These are phyloP conservation scores for Kwoniella pini DNA, from an alignment of 768 basidiomycete genomes.

Conservation along the genomic window DNA sequence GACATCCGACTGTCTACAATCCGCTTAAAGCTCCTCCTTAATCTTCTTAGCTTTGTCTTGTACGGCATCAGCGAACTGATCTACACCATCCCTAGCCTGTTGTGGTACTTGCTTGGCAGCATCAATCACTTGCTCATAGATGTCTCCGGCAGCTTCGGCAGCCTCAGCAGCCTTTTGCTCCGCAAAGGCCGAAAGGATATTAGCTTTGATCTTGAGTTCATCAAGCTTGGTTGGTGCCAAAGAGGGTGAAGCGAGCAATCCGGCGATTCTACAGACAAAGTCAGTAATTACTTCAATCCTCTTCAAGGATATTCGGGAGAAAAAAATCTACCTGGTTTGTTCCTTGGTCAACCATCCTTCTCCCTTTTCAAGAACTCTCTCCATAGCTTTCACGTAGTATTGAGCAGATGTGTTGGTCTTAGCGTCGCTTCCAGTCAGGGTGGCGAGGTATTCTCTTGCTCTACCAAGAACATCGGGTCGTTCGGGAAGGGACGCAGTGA, in stretches of 20 bases:
- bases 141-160: slow-evolving; percentile 30
- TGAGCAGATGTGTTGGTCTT: slow-evolving; percentile 55
- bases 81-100: slow-evolving; percentile 49
- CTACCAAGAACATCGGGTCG: slow-evolving; percentile 68
- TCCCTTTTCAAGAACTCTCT: slow-evolving; percentile 71
- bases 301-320: not conserved
- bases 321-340: slow-evolving; percentile 65
- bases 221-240: slow-evolving; percentile 78
- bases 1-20: no score
- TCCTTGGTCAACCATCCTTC: slow-evolving; percentile 84
- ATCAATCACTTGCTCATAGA: slow-evolving; percentile 40
- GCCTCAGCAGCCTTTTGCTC: slow-evolving; percentile 39
- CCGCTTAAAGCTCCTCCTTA: slow-evolving; percentile 37
- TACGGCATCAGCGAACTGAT: slow-evolving; percentile 28
- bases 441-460: slow-evolving; percentile 57
- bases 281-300: slow-evolving; percentile 22
- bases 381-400: slow-evolving; percentile 88
- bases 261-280: slow-evolving; percentile 61
- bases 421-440: slow-evolving; percentile 54
- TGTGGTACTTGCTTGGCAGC: slow-evolving; percentile 55
- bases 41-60: slow-evolving; percentile 32
- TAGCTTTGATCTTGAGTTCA: slow-evolving; percentile 88
- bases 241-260: slow-evolving; percentile 76
- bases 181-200: slow-evolving; percentile 61
- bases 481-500: slow-evolving; percentile 62